A percentile compares a stretch with the other conserved stretches of the same genome.
These are phyloP conservation scores for Talaromyces sp. DNA, from an alignment of 2,329 filamentous ascomycete genomes.

Conservation along the genomic window DNA sequence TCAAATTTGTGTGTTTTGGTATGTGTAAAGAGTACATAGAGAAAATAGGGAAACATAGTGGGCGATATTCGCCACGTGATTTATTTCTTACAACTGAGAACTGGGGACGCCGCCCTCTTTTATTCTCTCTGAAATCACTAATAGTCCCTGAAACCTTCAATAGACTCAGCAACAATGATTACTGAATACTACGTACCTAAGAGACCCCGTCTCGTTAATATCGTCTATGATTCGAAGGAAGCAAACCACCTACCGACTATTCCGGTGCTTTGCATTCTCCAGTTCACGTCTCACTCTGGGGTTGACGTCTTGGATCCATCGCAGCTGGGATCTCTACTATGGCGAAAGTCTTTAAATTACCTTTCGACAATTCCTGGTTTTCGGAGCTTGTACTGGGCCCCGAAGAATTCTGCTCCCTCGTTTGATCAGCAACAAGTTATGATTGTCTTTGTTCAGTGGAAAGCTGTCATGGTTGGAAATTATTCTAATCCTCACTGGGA, in stretches of 20 bases:
- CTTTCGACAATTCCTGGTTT: conserved; percentile 7
- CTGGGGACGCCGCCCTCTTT: neutral
- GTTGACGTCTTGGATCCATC: conserved; percentile 3
- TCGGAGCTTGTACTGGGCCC: neutral
- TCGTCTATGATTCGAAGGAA: conserved; percentile 1
- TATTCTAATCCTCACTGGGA: neutral
- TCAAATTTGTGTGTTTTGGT: too few species aligned
- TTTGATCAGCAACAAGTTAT: neutral
- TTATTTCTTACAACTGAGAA: neutral
- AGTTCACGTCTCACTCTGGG: conserved; percentile 1
- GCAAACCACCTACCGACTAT: neutral
- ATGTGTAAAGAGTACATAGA: too few species aligned
- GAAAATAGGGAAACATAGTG: too few species aligned
- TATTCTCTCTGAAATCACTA: neutral
- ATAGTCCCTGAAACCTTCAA: neutral
- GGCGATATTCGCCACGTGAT: too few species aligned
- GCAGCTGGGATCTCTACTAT: neutral
- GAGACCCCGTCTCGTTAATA: conserved; percentile 16
- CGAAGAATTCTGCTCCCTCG: neutral
- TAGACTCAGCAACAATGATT: neutral
- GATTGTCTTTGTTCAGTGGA: conserved; percentile 3
- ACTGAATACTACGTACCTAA: neutral
- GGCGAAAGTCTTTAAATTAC: neutral
- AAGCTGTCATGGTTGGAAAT: neutral
- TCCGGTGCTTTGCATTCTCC: conserved; percentile 4